Conservation (phyloP, 805 yeast genomes). For the Kluyveromyces nonfermentans region DNA sequence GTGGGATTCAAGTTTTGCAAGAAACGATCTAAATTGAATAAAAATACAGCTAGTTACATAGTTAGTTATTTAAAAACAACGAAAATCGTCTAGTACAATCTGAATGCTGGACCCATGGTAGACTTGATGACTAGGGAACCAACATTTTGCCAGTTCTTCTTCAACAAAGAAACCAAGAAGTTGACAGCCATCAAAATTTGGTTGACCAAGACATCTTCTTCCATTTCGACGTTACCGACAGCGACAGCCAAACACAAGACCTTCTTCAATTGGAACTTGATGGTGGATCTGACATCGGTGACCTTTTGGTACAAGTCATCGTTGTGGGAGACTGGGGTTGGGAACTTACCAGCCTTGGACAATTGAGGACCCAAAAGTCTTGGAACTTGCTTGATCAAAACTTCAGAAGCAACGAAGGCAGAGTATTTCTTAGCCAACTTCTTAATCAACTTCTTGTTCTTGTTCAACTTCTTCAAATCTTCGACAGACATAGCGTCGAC, state of each 20-base stretch:
- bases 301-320: constrained; percentile 96
- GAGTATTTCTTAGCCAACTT: constrained; percentile 99
- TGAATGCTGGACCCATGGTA: constrained; percentile 99
- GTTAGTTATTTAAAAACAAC: neutral
- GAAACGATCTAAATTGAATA: constrained; percentile 3
- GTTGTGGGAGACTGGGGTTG: constrained; percentile 99
- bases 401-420: constrained; percentile 99
- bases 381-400: constrained; percentile 98
- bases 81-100: constrained; percentile 73
- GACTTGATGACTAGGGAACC: constrained; percentile 99
- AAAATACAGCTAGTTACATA: neutral
- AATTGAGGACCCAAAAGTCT: constrained; percentile 99
- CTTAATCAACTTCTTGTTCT: constrained; percentile 99
- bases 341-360: constrained; percentile 99
- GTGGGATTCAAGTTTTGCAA: neutral
- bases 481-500: constrained; percentile 99
- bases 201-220: constrained; percentile 89
- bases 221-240: constrained; percentile 99
- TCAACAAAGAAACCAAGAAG: constrained; percentile 97
- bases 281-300: constrained; percentile 96
- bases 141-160: constrained; percentile 99
- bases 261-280: constrained; percentile 99
- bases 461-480: constrained; percentile 99
- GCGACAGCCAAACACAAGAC: constrained; percentile 99
- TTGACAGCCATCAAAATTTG: constrained; percentile 98